phyloP scores from a whole-genome alignment of 805 yeast genomes.

The Yarrowia divulgata region DNA sequence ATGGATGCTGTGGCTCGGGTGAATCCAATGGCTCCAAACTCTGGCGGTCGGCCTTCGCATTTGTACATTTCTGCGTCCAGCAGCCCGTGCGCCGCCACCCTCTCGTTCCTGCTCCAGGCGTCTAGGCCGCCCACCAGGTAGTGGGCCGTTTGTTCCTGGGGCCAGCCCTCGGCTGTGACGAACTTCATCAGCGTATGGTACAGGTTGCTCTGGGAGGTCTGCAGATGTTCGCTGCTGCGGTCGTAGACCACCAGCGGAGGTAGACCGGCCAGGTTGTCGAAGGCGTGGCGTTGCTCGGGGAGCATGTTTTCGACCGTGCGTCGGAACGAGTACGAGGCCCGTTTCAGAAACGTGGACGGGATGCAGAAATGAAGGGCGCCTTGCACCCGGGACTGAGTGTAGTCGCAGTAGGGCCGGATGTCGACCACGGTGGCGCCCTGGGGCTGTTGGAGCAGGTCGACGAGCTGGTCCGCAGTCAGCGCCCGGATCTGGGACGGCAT shows the following conservation, averaged over 20 bases:
- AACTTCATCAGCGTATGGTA: slow-evolving; percentile 47
- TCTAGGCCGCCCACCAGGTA: slow-evolving; percentile 48
- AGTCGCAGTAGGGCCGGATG: slow-evolving; percentile 82
- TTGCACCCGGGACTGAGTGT: slow-evolving; percentile 61
- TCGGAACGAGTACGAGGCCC: slow-evolving; percentile 70
- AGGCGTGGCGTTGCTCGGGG: slow-evolving; percentile 46
- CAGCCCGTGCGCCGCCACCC: neutral
- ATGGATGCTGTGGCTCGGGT: slow-evolving; percentile 42
- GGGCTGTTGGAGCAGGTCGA: slow-evolving; percentile 13
- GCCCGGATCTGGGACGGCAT: slow-evolving; percentile 30
- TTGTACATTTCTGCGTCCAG: slow-evolving; percentile 24
- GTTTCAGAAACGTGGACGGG: slow-evolving; percentile 85
- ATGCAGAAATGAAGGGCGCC: slow-evolving; percentile 78
- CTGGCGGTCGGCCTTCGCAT: slow-evolving; percentile 31
- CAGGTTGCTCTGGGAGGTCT: slow-evolving; percentile 43
- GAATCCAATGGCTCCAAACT: slow-evolving; percentile 33
- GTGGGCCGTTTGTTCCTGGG: slow-evolving; percentile 42
- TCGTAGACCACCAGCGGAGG: slow-evolving; percentile 61
- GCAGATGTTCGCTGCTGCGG: slow-evolving; percentile 42
- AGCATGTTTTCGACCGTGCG: slow-evolving; percentile 52
- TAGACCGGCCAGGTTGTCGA: slow-evolving; percentile 45
- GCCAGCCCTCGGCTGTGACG: slow-evolving; percentile 44
- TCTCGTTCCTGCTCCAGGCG: slow-evolving; percentile 28
- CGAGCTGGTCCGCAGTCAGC: slow-evolving; percentile 13
- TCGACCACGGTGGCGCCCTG: slow-evolving; percentile 58